A percentile compares a stretch with the other conserved stretches of the same genome.
Evolutionary conservation across 306 rosid species (phyloP).

Genomic region (Boehmeria nivea): DNA sequence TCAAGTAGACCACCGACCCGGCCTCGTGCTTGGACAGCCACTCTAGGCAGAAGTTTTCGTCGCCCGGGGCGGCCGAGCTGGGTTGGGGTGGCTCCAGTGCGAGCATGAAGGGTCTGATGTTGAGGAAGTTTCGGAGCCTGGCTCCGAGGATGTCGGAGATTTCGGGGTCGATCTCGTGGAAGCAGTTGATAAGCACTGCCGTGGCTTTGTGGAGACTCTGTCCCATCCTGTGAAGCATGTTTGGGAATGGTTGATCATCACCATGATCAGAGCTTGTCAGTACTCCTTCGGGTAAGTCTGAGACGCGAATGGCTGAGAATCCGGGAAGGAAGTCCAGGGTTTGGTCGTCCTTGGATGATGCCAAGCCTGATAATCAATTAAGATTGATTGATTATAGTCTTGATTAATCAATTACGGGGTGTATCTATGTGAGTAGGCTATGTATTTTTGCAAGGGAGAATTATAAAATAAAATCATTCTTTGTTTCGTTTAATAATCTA

Average conservation of each 20-base stretch:
- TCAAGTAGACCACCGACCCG: constrained; percentile 39
- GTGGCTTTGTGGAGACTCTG: constrained; percentile 43
- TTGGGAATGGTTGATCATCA: constrained; percentile 19
- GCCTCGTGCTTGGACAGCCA: constrained; percentile 43
- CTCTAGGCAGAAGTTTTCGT: constrained; percentile 23
- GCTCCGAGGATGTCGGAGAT: constrained; percentile 22
- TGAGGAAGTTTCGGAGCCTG: constrained; percentile 26
- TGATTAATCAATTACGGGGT: too few relatives aligned
- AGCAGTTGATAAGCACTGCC: constrained; percentile 59
- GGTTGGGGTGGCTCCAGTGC: constrained; percentile 16
- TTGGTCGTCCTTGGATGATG: constrained; percentile 12
- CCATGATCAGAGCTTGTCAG: not conserved
- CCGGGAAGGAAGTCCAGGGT: constrained; percentile 47
- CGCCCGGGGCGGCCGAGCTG: not conserved
- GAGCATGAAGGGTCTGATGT: constrained; percentile 55
- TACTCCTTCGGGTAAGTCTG: constrained; percentile 51
- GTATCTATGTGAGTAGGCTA: too few relatives aligned
- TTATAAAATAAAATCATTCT: too few relatives aligned
- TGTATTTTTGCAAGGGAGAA: too few relatives aligned
- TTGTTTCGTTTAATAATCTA: too few relatives aligned
- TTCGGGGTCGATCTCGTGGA: constrained; percentile 26
- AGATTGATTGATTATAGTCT: too few relatives aligned
- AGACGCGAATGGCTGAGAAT: constrained; percentile 25
- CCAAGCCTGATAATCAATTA: too few relatives aligned
- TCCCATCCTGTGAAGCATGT: constrained; percentile 54